Evolutionary conservation across 2,329 filamentous ascomycete species (phyloP), one percentile per base, ranked within the genome.

Genomic region (Fusarium tjaetaba): DNA sequence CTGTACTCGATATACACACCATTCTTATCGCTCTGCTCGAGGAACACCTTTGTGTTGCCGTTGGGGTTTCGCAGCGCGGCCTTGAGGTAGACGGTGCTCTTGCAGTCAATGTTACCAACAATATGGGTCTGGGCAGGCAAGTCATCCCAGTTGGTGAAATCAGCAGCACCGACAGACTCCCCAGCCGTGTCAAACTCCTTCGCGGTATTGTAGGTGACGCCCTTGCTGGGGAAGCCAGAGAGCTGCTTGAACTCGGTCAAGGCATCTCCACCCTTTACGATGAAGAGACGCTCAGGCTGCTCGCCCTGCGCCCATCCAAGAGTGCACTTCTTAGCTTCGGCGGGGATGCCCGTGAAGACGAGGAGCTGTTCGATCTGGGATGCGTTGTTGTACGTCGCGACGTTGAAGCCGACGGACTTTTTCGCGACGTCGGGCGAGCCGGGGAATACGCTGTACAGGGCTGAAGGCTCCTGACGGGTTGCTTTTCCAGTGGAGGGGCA

Each of bases 271-370:
- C 78, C 77, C 30, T 77, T 73, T 68, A 83, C 82, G 71, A 80
- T 79, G 67, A 85, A 83, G 61, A 80, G 79, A 59, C 82, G 84
- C 51, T 82, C 80, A 61, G 77, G 80, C 69, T 72, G 80, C 13
- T 79, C 80, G 24, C 82, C 84, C n/a, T 83, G 81, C 8, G 51
- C 55, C 82, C 82, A 83, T 18, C 68, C 66, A n/a, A 83, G 68
- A 7, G 43, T 43, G 76, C 82, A 83, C 5, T 56, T 49, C 57
- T 75, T 78, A 14, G 81, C 81, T 1, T 63, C 30, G 0, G 77
- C 42, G 0, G 81, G 81, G 59, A 83, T 77, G 9, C 77, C 79
- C 13, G 49, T 61, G 76, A 83, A 83, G 34, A 80, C 70, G 26
- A 76, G 71, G 4, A 80, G 77, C 51, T 83, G 81, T 68, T 82